Evolutionary conservation across 2,329 filamentous ascomycete species (phyloP), one percentile per base, ranked within the genome.

Genomic region (Ophiostoma australiae): DNA sequence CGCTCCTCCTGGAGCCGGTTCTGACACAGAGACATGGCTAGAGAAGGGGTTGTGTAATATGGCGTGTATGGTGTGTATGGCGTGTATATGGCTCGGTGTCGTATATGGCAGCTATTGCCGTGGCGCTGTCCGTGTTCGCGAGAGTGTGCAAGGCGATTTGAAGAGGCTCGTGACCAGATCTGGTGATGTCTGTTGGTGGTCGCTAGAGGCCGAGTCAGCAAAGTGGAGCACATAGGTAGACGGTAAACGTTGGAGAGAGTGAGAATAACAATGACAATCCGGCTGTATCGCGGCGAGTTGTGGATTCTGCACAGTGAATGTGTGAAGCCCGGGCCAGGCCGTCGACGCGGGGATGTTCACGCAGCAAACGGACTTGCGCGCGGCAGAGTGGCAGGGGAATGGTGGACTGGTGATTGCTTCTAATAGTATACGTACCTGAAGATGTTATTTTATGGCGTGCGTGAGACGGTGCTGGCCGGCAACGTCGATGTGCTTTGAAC

Each of bases 1-100:
- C 93, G 85, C 84, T 97, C 93, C 81, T 97, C 93, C 75, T 93
- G 90, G 55, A 97, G 85, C 73, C 94, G 87, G 78, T 96, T 96
- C 78, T 91, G 88, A 79, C 93, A 97, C 69, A 98, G 87, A 76
- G 93, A 91, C 93, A 97, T 97, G 72, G 71, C 80, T 69, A 3
- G 20, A 17, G 4, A 17, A 63, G 13, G 58, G 58, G 17, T 13
- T 35, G 15, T 63, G 27, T 63, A 33, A 13, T n/a, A n/a, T n/a
- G n/a, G n/a, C n/a, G n/a, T n/a, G n/a, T n/a, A 20, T 20, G 4
- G 11, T 8, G 39, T 67, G 17, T 39, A 13, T 23, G 63, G 63
- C 41, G 4, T 65, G 27, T 31, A 17, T 61, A 31, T 61, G 11
- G 27, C 55, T 27, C 31, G 58, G 13, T 31, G 13, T 35, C 7